phyloP scores from a whole-genome alignment of 257 asterid genomes.

The Paulownia fortunei region DNA sequence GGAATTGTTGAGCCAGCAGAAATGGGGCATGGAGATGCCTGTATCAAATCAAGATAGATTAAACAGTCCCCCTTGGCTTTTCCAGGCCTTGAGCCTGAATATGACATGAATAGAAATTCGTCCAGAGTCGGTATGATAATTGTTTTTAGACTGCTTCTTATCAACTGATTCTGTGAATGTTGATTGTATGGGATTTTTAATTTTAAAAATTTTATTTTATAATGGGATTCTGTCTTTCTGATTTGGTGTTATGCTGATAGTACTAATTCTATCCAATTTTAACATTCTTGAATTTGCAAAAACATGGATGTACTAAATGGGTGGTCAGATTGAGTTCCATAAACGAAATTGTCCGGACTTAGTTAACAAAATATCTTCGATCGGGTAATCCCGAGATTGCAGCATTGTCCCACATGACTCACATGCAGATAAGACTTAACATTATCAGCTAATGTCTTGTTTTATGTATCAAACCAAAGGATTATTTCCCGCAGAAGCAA shows the following conservation, averaged over 20 bases:
- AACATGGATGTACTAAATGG: background rate
- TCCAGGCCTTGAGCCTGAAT: conserved; percentile 73
- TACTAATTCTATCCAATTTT: background rate
- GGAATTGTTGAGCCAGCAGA: conserved; percentile 35
- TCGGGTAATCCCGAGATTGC: conserved; percentile 42
- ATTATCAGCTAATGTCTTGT: conserved; percentile 16
- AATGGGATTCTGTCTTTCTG: background rate
- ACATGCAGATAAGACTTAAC: conserved; percentile 41
- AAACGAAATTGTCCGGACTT: conserved; percentile 31
- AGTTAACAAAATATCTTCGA: conserved; percentile 36
- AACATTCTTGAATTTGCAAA: background rate
- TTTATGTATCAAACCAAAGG: conserved; percentile 22
- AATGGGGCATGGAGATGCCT: conserved; percentile 59
- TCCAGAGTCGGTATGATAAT: background rate
- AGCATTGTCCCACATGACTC: conserved; percentile 49
- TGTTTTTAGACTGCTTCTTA: conserved; percentile 2
- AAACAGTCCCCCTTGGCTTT: conserved; percentile 76
- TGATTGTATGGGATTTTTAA: conserved; percentile 31
- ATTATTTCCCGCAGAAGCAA: background rate
- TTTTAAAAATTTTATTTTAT: background rate
- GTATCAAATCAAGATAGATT: conserved; percentile 55
- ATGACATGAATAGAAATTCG: conserved; percentile 46
- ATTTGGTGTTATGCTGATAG: background rate
- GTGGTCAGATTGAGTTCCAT: conserved; percentile 24
- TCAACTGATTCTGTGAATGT: conserved; percentile 40